Conservation (phyloP, 192 early-diverging fungal genomes). For the Spinellus fusiger region DNA sequence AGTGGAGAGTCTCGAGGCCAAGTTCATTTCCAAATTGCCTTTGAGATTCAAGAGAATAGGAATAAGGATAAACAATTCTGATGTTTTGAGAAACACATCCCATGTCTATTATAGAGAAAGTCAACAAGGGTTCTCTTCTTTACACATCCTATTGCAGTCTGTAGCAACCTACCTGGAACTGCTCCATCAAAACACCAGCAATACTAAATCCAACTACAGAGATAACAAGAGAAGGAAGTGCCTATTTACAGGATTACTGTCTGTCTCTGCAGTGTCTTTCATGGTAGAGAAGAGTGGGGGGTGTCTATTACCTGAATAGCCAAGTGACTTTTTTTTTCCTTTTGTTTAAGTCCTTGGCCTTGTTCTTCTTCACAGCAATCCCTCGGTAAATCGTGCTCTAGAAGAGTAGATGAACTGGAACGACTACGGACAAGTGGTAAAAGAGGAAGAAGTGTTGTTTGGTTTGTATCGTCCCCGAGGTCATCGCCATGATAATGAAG, state of each 20-base stretch:
- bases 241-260: constrained; percentile 20
- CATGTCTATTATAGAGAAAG: constrained; percentile 39
- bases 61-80: constrained; percentile 76
- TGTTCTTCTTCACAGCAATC: too few relatives aligned
- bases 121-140: not conserved
- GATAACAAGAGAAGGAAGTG: constrained; percentile 58
- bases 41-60: constrained; percentile 81
- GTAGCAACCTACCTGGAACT: constrained; percentile 22
- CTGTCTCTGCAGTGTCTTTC: not conserved
- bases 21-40: constrained; percentile 86
- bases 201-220: constrained; percentile 63
- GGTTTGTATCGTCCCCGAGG: too few relatives aligned
- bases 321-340: too few relatives aligned
- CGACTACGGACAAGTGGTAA: not conserved
- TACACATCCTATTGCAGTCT: not conserved
- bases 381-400: not conserved
- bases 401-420: not conserved
- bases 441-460: too few relatives aligned
- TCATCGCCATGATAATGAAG: not conserved
- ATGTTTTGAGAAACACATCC: constrained; percentile 58
- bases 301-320: too few relatives aligned
- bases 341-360: too few relatives aligned
- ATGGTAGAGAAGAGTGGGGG: too few relatives aligned
- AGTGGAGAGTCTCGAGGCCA: constrained; percentile 76
- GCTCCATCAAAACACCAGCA: constrained; percentile 64